Evolutionary conservation across 768 basidiomycete species (phyloP).

Genomic region (Leucocoprinus leucothites): DNA sequence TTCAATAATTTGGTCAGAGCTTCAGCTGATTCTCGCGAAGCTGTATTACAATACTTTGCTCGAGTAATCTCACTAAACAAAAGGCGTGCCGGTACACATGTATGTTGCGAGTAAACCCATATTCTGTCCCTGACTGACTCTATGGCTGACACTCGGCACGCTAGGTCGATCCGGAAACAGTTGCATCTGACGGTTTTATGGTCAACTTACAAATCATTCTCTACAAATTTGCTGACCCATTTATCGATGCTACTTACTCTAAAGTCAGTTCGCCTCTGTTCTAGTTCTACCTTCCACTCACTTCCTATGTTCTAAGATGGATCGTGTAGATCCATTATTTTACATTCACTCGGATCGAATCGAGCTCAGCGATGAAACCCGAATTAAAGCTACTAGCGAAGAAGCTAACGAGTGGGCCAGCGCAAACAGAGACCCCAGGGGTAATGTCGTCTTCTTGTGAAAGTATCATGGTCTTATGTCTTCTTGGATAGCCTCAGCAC

Average conservation of each 20-base stretch:
- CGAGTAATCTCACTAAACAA: conserved; percentile 71
- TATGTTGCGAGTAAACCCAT: conserved; percentile 21
- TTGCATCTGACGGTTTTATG: conserved; percentile 92
- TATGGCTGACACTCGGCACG: background rate
- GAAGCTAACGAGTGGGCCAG: conserved; percentile 77
- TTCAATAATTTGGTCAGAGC: conserved; percentile 88
- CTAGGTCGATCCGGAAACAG: conserved; percentile 80
- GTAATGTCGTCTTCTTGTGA: conserved; percentile 25
- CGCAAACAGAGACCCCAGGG: conserved; percentile 39
- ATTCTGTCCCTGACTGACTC: background rate
- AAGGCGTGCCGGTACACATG: conserved; percentile 90
- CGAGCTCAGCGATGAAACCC: conserved; percentile 83
- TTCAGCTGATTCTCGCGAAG: conserved; percentile 74
- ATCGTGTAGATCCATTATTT: conserved; percentile 85
- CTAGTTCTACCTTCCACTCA: background rate
- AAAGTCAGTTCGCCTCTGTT: conserved; percentile 51
- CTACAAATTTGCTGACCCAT: conserved; percentile 86
- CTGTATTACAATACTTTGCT: conserved; percentile 80
- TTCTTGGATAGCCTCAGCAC: conserved; percentile 45
- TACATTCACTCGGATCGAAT: conserved; percentile 72
- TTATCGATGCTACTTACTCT: conserved; percentile 87
- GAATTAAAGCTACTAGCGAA: conserved; percentile 88
- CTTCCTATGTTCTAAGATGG: conserved; percentile 52
- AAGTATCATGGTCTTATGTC: background rate
- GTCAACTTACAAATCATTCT: conserved; percentile 83